Conservation (phyloP, 2,329 filamentous ascomycete species). For the Purpureocillium lavendulum region DNA sequence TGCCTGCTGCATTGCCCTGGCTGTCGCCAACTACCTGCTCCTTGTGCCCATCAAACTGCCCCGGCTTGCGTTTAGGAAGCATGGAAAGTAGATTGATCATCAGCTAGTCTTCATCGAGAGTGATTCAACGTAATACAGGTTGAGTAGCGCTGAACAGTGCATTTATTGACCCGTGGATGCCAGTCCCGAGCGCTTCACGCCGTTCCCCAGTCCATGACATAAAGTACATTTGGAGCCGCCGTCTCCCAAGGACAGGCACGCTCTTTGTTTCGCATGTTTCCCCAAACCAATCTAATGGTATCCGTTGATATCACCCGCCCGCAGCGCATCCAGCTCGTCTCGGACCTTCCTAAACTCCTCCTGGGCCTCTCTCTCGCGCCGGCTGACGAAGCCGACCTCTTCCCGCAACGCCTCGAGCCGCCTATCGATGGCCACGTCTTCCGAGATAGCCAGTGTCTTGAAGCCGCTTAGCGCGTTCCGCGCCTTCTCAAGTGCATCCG, state of each 20-base stretch:
- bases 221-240: too few species aligned
- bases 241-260: too few species aligned
- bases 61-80: constrained; percentile 35
- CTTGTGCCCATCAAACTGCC: constrained; percentile 46
- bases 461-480: constrained; percentile 65
- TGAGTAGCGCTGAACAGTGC: too few species aligned
- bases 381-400: constrained; percentile 75
- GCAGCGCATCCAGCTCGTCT: constrained; percentile 66
- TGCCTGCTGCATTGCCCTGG: constrained; percentile 33
- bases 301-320: constrained; percentile 23
- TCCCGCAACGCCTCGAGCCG: constrained; percentile 68
- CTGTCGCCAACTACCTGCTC: constrained; percentile 37
- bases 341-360: constrained; percentile 69
- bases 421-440: constrained; percentile 66
- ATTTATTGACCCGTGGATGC: too few species aligned
- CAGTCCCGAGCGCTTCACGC: too few species aligned
- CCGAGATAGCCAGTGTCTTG: constrained; percentile 66
- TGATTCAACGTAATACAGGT: too few species aligned
- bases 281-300: constrained; percentile 21
- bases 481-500: constrained; percentile 66
- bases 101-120: too few species aligned
- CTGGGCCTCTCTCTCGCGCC: constrained; percentile 82
- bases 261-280: too few species aligned
- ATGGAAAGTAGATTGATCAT: neutral
- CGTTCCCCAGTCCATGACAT: too few species aligned